Base-by-base conservation (phyloP, 768 basidiomycete genomes). In the Kwoniella sp. region DNA sequence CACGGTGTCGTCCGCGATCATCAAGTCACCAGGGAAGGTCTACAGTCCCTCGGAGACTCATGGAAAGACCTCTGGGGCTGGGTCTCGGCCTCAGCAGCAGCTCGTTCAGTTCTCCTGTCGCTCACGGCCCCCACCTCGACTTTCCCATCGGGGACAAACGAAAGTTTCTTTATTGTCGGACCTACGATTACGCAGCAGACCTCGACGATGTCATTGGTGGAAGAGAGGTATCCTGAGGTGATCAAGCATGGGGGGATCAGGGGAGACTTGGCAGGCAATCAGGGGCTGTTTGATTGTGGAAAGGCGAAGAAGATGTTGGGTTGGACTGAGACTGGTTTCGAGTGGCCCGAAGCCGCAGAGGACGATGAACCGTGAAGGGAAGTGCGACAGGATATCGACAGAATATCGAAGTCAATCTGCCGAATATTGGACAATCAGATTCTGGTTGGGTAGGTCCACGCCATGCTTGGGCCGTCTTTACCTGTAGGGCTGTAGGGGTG, bases 101-200 rank as follows among this genome's bases (percentile, higher is more conserved):
- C 88, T 7, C 83, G 86, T 19, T 88, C 88, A 0, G 88, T 88
- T 73, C 73, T 90, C 12, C 80, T 85, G 21, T 86, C 87, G 0
- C 72, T 90, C 4, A 82, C 83, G 1, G 79, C 80, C 3, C 81
- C 84, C 9, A 78, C 74, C 30, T 19, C 30, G 1, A 60, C 40
- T 2, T 72, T 72, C 40, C 68, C 71, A 1, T 19, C 17, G 13
- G 77, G 88, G 1, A 65, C 48, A 0, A 88, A 89, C 63, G 88
- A 91, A 70, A 80, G 80, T 2, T 90, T 90, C 79, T 87, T 88
- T 77, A 85, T 90, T 65, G 83, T 80, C 6, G 85, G 87, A 26
- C 85, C 86, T 22, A 82, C 82, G 25, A 83, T 83, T 27, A 82
- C 83, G 4, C 78, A 74, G 5, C 82, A 85, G 27, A 22, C 46